Conservation (phyloP, 805 yeast genomes). For the Candida golubevii region DNA sequence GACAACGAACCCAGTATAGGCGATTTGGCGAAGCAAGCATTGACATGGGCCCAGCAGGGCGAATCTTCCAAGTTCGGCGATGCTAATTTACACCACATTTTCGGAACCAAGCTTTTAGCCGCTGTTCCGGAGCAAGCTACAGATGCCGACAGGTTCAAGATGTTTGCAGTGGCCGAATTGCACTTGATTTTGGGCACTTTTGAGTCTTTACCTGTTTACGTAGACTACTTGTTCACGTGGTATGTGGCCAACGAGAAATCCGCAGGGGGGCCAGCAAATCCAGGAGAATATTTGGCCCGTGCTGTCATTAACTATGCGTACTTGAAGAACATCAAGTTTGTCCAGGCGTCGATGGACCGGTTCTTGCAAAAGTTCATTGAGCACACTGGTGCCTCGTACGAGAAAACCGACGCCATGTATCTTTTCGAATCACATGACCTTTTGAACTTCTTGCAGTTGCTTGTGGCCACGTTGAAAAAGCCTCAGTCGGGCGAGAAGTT, state of each 20-base stretch:
- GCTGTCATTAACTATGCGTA: conserved; percentile 73
- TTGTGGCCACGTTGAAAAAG: conserved; percentile 56
- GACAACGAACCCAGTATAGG: conserved; percentile 47
- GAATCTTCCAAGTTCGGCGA: conserved; percentile 59
- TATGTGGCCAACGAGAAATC: conserved; percentile 16
- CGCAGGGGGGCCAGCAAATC: conserved; percentile 16
- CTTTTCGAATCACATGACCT: conserved; percentile 39
- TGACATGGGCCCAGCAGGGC: conserved; percentile 56
- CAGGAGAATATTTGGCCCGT: conserved; percentile 42
- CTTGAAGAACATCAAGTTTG: conserved; percentile 61
- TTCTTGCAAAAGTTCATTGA: conserved; percentile 20
- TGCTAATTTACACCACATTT: conserved; percentile 63
- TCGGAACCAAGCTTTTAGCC: conserved; percentile 62
- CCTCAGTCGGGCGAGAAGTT: conserved; percentile 47
- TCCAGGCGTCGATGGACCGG: conserved; percentile 29
- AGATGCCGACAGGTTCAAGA: conserved; percentile 31
- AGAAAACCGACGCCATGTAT: not conserved
- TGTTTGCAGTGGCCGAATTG: conserved; percentile 65
- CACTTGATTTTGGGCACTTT: conserved; percentile 65
- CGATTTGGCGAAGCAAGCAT: conserved; percentile 61
- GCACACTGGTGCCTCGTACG: conserved; percentile 21
- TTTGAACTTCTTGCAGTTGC: conserved; percentile 65
- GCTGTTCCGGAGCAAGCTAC: conserved; percentile 19
- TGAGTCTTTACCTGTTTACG: conserved; percentile 40
- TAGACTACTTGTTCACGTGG: conserved; percentile 46